A percentile compares a stretch with the other conserved stretches of the same genome.
Evolutionary conservation across 148 eudicot species (phyloP).

Genomic region (Simmondsia chinensis): DNA sequence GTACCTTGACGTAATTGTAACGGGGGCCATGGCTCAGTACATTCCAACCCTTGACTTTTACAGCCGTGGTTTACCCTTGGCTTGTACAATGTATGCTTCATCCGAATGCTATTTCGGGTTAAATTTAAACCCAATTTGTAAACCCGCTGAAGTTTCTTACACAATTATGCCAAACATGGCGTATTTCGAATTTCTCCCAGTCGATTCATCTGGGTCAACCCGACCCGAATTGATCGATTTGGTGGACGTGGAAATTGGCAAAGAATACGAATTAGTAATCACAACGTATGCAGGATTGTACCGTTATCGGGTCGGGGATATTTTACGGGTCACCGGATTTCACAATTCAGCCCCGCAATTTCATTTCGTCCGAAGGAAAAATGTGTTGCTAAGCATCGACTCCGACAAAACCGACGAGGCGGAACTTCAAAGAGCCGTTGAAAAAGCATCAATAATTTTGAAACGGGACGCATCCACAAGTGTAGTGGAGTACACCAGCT

Average conservation of each 20-base stretch:
- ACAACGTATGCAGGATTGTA: slow-evolving; percentile 71
- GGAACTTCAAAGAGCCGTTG: slow-evolving; percentile 61
- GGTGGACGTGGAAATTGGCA: slow-evolving; percentile 64
- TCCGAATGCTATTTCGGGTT: slow-evolving; percentile 77
- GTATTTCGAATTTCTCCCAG: slow-evolving; percentile 73
- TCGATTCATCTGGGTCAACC: slow-evolving; percentile 23
- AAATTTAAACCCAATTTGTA: slow-evolving; percentile 72
- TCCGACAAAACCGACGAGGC: slow-evolving; percentile 85
- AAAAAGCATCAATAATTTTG: slow-evolving; percentile 39
- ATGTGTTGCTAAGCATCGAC: slow-evolving; percentile 76
- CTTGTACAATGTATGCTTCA: slow-evolving; percentile 83
- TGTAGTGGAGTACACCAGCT: slow-evolving; percentile 81
- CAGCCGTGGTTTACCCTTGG: slow-evolving; percentile 62
- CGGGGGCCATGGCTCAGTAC: slow-evolving; percentile 90
- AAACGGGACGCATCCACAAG: slow-evolving; percentile 33
- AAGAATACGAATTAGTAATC: slow-evolving; percentile 81
- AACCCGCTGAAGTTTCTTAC: slow-evolving; percentile 72
- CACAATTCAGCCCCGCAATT: slow-evolving; percentile 87
- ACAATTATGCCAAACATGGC: slow-evolving; percentile 98
- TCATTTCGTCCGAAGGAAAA: slow-evolving; percentile 68
- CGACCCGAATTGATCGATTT: slow-evolving; percentile 47
- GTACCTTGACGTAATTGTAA: slow-evolving; percentile 75
- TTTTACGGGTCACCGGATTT: slow-evolving; percentile 80
- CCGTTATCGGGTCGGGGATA: slow-evolving; percentile 81
- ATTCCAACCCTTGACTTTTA: slow-evolving; percentile 68